phyloP scores from a whole-genome alignment of 306 rosid genomes.

The Acacia crassicarpa region DNA sequence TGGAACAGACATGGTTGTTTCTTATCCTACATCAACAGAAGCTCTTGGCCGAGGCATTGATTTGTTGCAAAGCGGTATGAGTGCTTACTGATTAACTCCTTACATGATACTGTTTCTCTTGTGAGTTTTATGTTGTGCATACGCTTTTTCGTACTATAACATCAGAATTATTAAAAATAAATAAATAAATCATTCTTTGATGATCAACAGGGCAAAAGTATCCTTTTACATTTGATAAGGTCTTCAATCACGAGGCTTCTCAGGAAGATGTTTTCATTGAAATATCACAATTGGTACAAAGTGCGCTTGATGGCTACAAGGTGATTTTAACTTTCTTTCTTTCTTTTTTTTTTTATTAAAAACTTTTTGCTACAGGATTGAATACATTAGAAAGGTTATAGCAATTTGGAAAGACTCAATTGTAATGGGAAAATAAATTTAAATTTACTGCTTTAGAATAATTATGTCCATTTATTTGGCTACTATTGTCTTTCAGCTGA shows the following conservation, averaged over 20 bases:
- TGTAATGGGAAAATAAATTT: neutral
- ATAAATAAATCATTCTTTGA: conserved; percentile 11
- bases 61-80: conserved; percentile 72
- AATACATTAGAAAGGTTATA: neutral
- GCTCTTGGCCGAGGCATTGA: conserved; percentile 82
- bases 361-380: neutral
- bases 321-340: conserved; percentile 39
- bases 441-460: neutral
- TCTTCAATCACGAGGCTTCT: conserved; percentile 76
- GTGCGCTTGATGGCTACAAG: conserved; percentile 99
- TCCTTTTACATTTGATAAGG: conserved; percentile 93
- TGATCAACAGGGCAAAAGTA: conserved; percentile 69
- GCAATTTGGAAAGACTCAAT: neutral
- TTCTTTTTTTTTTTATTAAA: neutral
- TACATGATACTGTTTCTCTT: neutral
- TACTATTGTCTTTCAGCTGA: neutral
- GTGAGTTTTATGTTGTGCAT: neutral
- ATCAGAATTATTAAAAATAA: neutral
- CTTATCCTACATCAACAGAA: conserved; percentile 86
- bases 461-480: neutral
- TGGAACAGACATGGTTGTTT: conserved; percentile 60
- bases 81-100: neutral
- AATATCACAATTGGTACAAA: conserved; percentile 91
- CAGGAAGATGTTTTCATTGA: conserved; percentile 86
- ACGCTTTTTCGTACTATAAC: neutral